A percentile compares a stretch with the other conserved stretches of the same genome.
phyloP scores from a whole-genome alignment of 495 filamentous ascomycete species.

The Aspergillus sclerotioniger region DNA sequence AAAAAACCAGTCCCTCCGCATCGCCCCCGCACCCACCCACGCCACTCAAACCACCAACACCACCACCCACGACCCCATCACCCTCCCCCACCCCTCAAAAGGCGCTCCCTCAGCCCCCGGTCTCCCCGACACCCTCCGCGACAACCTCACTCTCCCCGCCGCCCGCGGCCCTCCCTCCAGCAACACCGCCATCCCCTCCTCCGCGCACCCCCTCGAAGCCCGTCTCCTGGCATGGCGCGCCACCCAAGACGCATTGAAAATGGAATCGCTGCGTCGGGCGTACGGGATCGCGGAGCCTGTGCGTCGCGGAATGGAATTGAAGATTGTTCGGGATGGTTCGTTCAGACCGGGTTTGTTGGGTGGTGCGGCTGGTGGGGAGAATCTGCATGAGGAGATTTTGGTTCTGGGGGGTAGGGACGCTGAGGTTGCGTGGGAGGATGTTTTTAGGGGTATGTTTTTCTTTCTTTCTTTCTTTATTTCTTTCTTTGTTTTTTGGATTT shows the following conservation, averaged over 20 bases:
- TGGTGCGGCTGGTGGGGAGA: slow-evolving; percentile 33
- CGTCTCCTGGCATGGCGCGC: slow-evolving; percentile 80
- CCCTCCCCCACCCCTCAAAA: slow-evolving; percentile 43
- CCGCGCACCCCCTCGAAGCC: slow-evolving; percentile 85
- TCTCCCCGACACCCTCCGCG: slow-evolving; percentile 86
- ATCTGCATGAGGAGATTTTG: slow-evolving; percentile 78
- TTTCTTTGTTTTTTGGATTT: not conserved
- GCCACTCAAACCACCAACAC: slow-evolving; percentile 57
- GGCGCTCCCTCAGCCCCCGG: slow-evolving; percentile 86
- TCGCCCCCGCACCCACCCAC: slow-evolving; percentile 67
- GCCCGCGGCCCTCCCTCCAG: slow-evolving; percentile 44
- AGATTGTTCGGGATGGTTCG: slow-evolving; percentile 65
- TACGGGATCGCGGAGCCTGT: slow-evolving; percentile 95
- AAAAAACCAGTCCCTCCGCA: slow-evolving; percentile 74
- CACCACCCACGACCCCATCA: slow-evolving; percentile 37
- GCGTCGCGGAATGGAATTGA: slow-evolving; percentile 91
- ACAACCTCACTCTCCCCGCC: slow-evolving; percentile 62
- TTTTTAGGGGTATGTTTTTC: slow-evolving; percentile 57
- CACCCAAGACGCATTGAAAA: slow-evolving; percentile 83
- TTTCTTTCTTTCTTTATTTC: slow-evolving; percentile 14
- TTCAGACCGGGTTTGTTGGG: slow-evolving; percentile 50
- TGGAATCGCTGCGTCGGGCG: slow-evolving; percentile 77
- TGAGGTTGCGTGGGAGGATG: slow-evolving; percentile 85
- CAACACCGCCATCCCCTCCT: slow-evolving; percentile 46
- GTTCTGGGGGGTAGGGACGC: slow-evolving; percentile 64